Evolutionary conservation across 768 basidiomycete species (phyloP), one percentile per base, ranked within the genome.

Genomic region (Trametes meyenii): DNA sequence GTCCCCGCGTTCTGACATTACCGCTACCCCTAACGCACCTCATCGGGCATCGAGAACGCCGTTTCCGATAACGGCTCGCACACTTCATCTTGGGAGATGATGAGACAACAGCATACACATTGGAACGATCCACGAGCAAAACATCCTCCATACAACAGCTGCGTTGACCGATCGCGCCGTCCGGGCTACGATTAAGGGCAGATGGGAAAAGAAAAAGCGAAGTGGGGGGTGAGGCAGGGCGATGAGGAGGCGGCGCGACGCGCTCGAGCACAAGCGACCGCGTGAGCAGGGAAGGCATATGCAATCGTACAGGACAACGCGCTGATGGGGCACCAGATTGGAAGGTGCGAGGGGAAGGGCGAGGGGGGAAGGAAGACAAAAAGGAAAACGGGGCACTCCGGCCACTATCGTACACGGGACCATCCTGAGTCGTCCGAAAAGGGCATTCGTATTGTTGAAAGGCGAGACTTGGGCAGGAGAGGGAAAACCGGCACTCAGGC

Each of bases 321-420:
- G 56, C 39, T 3, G 29, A 50, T 38, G 38, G n/a, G 33, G 39
- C 56, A 48, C 42, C n/a, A 48, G 56, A 29, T 21, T 12, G 33
- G 24, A 26, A 33, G 29, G 8, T 16, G 43, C 21, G 51, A 35
- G 19, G 14, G 21, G 26, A 21, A 60, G 44, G 42, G 4, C 19
- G 36, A 39, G 11, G 40, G 24, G 29, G 29, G 29, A 8, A 33
- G 29, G 4, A 33, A 33, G 29, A 33, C 29, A 33, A 3, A 33
- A 33, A 33, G 49, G 50, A 48, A 5, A 39, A 46, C 39, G 43
- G 21, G 33, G 56, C n/a, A 58, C 52, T 35, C 54, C 58, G 50
- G 42, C 55, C 26, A 39, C 53, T 67, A 65, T 65, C 64, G 59
- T 67, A 67, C 66, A 67, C 19, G 59, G 51, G 45, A 63, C 55